phyloP scores from a whole-genome alignment of 202 grass and related monocot species.

The Brachypodium distachyon region DNA sequence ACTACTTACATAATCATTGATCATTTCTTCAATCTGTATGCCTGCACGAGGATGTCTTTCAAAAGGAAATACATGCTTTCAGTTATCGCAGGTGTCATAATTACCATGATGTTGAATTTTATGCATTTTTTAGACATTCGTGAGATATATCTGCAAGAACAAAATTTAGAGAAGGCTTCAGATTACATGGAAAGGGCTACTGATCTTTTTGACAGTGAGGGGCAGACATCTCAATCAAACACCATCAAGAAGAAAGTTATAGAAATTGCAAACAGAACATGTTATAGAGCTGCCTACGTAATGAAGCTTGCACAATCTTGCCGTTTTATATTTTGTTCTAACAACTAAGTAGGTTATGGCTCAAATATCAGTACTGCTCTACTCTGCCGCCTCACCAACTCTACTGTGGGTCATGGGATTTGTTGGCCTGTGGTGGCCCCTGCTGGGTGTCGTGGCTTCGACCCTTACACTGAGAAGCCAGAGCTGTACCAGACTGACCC shows the following conservation, averaged over 20 bases:
- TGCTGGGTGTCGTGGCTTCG: too few relatives aligned
- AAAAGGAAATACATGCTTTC: background rate
- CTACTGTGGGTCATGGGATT: too few relatives aligned
- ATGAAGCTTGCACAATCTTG: background rate
- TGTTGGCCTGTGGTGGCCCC: too few relatives aligned
- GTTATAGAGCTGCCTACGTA: background rate
- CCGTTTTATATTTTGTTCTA: background rate
- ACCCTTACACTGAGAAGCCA: too few relatives aligned
- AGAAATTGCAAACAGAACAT: conserved; percentile 47
- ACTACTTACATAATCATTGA: background rate
- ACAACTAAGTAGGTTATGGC: background rate
- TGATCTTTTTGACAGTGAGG: conserved; percentile 83
- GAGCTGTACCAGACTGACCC: too few relatives aligned
- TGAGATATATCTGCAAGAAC: conserved; percentile 84
- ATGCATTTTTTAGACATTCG: conserved; percentile 60
- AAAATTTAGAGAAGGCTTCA: conserved; percentile 65
- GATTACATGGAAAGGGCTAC: conserved; percentile 77
- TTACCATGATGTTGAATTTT: background rate
- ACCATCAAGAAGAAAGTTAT: conserved; percentile 79
- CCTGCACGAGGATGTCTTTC: background rate
- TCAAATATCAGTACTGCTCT: background rate
- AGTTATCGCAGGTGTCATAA: background rate
- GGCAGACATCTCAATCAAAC: conserved; percentile 73
- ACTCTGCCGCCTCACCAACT: too few relatives aligned
- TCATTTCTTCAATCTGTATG: background rate